Percentiles rank a stretch among this genome's conserved stretches.
These are phyloP conservation scores for Oehlia diaphana DNA, from an alignment of 192 early-diverging fungal species.

Conservation along the genomic window DNA sequence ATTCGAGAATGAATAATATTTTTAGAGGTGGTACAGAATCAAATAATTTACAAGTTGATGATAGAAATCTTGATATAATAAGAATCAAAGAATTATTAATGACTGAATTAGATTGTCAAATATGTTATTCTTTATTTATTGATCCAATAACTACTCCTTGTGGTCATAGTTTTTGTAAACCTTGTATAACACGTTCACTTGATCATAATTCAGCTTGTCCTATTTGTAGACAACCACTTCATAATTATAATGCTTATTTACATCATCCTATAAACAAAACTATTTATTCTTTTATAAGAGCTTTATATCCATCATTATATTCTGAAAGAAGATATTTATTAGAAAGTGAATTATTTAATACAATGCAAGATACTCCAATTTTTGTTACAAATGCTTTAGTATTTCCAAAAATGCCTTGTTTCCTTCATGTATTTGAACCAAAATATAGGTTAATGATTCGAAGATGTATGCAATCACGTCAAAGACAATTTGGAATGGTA, in stretches of 20 bases:
- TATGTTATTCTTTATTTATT: slow-evolving; percentile 54
- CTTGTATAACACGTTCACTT: slow-evolving; percentile 57
- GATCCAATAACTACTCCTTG: slow-evolving; percentile 66
- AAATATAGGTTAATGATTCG: slow-evolving; percentile 63
- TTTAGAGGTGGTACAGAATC: too few relatives aligned
- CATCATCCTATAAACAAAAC: slow-evolving; percentile 43
- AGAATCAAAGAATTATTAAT: slow-evolving; percentile 4
- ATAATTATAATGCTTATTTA: slow-evolving; percentile 33
- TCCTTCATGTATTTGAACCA: slow-evolving; percentile 65
- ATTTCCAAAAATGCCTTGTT: slow-evolving; percentile 59
- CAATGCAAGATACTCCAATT: slow-evolving; percentile 50
- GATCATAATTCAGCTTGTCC: slow-evolving; percentile 53
- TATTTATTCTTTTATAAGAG: slow-evolving; percentile 6
- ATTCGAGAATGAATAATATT: not conserved
- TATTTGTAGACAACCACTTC: slow-evolving; percentile 43
- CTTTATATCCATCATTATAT: slow-evolving; percentile 6
- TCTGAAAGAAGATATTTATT: slow-evolving; percentile 20
- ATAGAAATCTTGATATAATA: not conserved
- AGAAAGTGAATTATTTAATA: slow-evolving; percentile 38
- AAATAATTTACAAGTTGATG: too few relatives aligned
- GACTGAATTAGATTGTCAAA: slow-evolving; percentile 61
- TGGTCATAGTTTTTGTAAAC: slow-evolving; percentile 67
- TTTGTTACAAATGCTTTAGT: slow-evolving; percentile 54
- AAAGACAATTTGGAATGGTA: slow-evolving; percentile 56
- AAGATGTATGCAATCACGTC: slow-evolving; percentile 43